Evolutionary conservation across 148 eudicot species (phyloP).

Genomic region (Salicornia ramosissima): DNA sequence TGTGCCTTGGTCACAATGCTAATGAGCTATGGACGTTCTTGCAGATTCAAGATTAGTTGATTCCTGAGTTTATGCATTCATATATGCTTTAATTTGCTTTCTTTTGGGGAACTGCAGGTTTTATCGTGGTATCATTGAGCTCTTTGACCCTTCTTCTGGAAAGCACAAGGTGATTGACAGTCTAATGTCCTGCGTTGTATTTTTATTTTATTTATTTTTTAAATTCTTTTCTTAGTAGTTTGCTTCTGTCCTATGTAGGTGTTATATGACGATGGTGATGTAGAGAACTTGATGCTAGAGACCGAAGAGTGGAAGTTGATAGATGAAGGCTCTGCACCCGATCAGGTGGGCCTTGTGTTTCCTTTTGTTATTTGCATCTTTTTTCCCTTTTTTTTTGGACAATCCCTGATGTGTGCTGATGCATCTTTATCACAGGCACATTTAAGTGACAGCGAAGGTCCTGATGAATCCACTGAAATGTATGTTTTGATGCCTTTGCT

Average conservation of each 20-base stretch:
- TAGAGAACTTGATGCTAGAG: conserved; percentile 46
- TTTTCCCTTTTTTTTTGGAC: background rate
- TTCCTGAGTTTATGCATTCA: background rate
- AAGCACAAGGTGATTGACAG: conserved; percentile 55
- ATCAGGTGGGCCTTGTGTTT: conserved; percentile 36
- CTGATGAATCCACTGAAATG: conserved; percentile 56
- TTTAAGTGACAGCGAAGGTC: conserved; percentile 33
- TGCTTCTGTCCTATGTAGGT: conserved; percentile 36
- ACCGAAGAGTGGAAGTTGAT: conserved; percentile 50
- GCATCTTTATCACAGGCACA: conserved; percentile 42
- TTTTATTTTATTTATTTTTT: background rate
- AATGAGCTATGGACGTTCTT: background rate
- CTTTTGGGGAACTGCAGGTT: conserved; percentile 38
- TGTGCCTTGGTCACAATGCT: background rate
- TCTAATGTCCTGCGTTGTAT: conserved; percentile 1
- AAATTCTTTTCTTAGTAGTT: conserved; percentile 15
- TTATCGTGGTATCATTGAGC: conserved; percentile 57
- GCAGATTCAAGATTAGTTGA: background rate
- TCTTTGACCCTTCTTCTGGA: conserved; percentile 42
- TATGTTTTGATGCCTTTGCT: conserved; percentile 30
- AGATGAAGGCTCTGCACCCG: conserved; percentile 21
- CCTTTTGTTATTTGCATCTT: background rate
- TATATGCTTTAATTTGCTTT: background rate
- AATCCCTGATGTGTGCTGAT: conserved; percentile 15
- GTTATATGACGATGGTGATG: conserved; percentile 59